Evolutionary conservation across 106 monocot genomes (phyloP), one percentile per base, ranked within the genome.

Genomic region (Alisma plantagoaquatica): DNA sequence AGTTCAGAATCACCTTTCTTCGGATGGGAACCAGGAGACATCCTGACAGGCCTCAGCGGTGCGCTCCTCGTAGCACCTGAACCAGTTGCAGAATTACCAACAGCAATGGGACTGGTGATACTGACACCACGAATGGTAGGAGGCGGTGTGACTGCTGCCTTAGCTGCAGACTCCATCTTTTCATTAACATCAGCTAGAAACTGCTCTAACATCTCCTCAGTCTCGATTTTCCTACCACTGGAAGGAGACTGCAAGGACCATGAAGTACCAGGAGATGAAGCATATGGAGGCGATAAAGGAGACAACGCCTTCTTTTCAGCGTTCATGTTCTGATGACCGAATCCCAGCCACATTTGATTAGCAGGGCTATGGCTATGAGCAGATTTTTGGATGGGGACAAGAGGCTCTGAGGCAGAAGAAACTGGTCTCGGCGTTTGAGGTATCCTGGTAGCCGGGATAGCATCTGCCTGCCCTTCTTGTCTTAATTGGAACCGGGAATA

Each of bases 1-100:
- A 82, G 52, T 41, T 96, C 96, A 35, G 81, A 78, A 46, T 96
- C 89, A 38, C 89, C 96, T 62, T 96, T 96, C 59, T 81, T 84
- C 70, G 84, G 62, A 64, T 77, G 77, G 4, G 93, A 87, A 33
- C 83, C 73, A 46, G 87, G 93, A 43, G 96, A 96, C 81, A 96
- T 84, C 30, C 84, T 75, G 25, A 84, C 89, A 42, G 84, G 68
- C 63, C 96, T 81, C 68, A 88, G 28, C 16, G 94, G 88, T 45
- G 92, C 80, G 46, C 74, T 83, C 63, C 87, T 83, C 15, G 77
- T 48, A 15, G 75, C 64, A 65, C 83, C 83, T 8, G 87, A 75
- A 54, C 73, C 38, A 62, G 76, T 70, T 24, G 62, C 60, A 14
- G 84, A 68, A 42, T 48, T 71, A 16, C 59, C 53, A 35, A 75